Evolutionary conservation across 2,329 filamentous ascomycete genomes (phyloP).

Genomic region (Exophiala aquamarina): DNA sequence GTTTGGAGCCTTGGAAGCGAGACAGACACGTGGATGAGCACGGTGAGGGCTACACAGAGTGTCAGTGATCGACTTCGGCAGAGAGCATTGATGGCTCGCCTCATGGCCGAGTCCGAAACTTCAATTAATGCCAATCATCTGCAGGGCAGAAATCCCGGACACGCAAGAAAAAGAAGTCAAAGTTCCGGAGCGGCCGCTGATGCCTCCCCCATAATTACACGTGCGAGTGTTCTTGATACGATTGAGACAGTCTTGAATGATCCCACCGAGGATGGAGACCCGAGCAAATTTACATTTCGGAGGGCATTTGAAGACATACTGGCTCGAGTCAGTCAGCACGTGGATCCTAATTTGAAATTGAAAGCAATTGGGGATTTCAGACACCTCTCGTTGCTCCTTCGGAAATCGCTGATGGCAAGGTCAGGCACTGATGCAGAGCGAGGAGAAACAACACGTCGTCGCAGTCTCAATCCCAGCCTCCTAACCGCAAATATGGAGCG

Average conservation of each 20-base stretch:
- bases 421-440: not conserved
- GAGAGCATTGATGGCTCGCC: slow-evolving; percentile 38
- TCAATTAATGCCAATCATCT: not conserved
- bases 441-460: slow-evolving; percentile 12
- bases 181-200: slow-evolving; percentile 5
- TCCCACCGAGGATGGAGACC: not conserved
- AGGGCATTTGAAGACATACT: slow-evolving; percentile 56
- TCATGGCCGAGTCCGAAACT: slow-evolving; percentile 9
- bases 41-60: slow-evolving; percentile 64
- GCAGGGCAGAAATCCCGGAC: not conserved
- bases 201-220: not conserved
- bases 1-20: slow-evolving; percentile 89
- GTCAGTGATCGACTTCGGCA: slow-evolving; percentile 37
- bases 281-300: slow-evolving; percentile 10
- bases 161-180: slow-evolving; percentile 11
- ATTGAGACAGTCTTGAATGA: not conserved
- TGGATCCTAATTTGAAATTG: slow-evolving; percentile 84
- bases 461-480: slow-evolving; percentile 22
- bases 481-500: slow-evolving; percentile 12
- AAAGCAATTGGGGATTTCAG: slow-evolving; percentile 80
- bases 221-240: not conserved
- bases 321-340: slow-evolving; percentile 82
- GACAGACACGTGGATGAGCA: slow-evolving; percentile 80
- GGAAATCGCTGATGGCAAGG: slow-evolving; percentile 7
- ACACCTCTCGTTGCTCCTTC: slow-evolving; percentile 68